Percentiles rank a stretch among this genome's conserved stretches.
Evolutionary conservation across 305 asterid species (phyloP).

Genomic region (Fraxinus latifolia): DNA sequence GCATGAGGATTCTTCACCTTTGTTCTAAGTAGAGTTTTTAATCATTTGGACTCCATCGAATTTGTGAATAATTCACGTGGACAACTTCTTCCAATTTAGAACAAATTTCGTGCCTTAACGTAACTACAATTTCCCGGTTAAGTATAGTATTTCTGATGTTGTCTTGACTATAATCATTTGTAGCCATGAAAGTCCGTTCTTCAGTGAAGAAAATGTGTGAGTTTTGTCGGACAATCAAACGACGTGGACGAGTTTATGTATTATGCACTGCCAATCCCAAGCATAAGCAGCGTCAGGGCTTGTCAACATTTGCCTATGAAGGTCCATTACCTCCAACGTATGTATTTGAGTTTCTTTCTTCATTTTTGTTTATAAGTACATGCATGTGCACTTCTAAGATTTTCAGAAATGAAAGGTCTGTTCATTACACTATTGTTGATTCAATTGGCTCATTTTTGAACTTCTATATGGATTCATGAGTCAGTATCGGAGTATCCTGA

Average conservation of each 20-base stretch:
- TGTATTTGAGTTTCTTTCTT: slow-evolving; percentile 24
- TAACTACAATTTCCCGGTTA: background rate
- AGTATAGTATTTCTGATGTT: slow-evolving; percentile 3
- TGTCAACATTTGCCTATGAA: slow-evolving; percentile 75
- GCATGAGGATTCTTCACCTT: background rate
- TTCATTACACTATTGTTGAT: background rate
- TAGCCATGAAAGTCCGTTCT: slow-evolving; percentile 90
- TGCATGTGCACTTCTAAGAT: slow-evolving; percentile 6
- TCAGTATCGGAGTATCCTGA: background rate
- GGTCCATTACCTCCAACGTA: slow-evolving; percentile 51
- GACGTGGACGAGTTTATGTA: slow-evolving; percentile 87
- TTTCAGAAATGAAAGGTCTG: background rate
- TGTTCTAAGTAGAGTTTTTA: background rate
- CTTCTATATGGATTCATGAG: background rate
- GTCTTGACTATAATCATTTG: slow-evolving; percentile 3
- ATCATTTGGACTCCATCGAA: background rate
- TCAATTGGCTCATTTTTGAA: background rate
- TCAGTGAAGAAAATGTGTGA: slow-evolving; percentile 93
- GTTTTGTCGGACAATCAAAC: slow-evolving; percentile 76
- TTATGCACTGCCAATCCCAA: slow-evolving; percentile 84
- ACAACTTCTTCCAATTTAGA: background rate
- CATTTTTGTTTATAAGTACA: background rate
- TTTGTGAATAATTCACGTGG: background rate
- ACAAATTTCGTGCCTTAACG: background rate
- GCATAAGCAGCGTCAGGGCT: slow-evolving; percentile 94